Evolutionary conservation across 2,329 filamentous ascomycete genomes (phyloP), one percentile per base, ranked within the genome.

Genomic region (Seiridium unicorne): DNA sequence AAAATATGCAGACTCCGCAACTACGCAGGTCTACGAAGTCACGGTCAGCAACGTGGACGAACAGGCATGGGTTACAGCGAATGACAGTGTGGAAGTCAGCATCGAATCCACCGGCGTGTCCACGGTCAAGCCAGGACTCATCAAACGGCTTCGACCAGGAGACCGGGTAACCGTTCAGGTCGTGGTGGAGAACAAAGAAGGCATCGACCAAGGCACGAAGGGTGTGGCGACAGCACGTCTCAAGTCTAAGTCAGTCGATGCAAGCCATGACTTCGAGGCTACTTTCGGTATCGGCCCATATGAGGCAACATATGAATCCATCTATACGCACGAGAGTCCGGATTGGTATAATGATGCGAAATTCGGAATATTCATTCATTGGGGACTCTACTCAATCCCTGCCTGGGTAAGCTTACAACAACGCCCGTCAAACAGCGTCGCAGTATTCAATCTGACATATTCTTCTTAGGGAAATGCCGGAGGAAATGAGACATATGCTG

Each of bases 291-390:
- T 74, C 13, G 60, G 62, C 5, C 46, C 61, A 3, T 74, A 74
- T 59, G 66, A 75, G 49, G 61, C 72, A 10, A 73, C 69, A 3
- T 76, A 71, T 55, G 72, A 74, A n/a, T 75, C 72, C 3, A 68
- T 76, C 18, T 76, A 76, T 55, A 66, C 46, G n/a, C 60, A 62
- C 31, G 60, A 62, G 18, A 35, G 18, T 59, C 57, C 48, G 51
- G 55, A 40, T 61, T 70, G 4, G 74, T 76, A 79, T 63, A 76
- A 82, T 58, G 74, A 79, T 47, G 80, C 75, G 31, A 87, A 87
- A 60, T 87, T 76, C 62, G 84, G 84, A 0, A 86, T 87, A 44
- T 86, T 87, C 65, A 82, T 86, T 46, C 84, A 86, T 61, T 86
- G 84, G 82, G 84, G 84, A 0, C 73, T 79, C 0, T 87, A 85